Evolutionary conservation across 768 basidiomycete species (phyloP), one percentile per base, ranked within the genome.

Genomic region (Mrakia blollopis): DNA sequence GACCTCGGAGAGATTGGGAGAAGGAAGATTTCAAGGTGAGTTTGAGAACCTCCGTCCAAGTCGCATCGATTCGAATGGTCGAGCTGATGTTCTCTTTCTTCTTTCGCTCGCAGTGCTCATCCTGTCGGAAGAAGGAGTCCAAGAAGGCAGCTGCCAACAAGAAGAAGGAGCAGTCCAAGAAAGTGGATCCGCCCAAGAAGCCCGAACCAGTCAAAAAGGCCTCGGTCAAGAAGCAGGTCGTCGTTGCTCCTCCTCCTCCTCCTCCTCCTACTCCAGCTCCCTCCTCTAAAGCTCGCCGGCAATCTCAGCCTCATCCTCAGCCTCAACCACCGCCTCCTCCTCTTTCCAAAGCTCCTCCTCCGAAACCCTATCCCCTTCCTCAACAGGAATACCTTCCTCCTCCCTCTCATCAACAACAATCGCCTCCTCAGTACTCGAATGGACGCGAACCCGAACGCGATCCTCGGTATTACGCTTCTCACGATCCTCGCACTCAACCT

Each of bases 1-100:
- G 87, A 21, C 88, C 87, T 6, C 87, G 86, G 79, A 89, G 93
- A 28, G 89, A 94, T 80, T 97, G 94, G 94, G 88, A 92, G 71
- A 81, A 85, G n/a, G 92, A 91, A 73, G 91, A 94, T 60, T 97
- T 97, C 50, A 54, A 69, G 50, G 75, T 70, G 57, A 57, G 1
- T 28, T 28, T 1, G 57, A 10, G 10, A n/a, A 28, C 57, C 28
- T 57, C 57, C 7, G 14, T 9, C 14, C 44, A 11, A 44, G 57
- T 57, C 57, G 57, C 28, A 10, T 57, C 57, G 4, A 7, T 9
- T 16, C 57, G 57, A 50, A 50, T 21, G n/a, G 57, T 57, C 57
- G 28, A 57, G 8, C 68, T 41, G 39, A n/a, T 1, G 39, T 69
- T 39, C 47, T 16, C 18, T 69, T 39, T n/a, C 47, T 3, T n/a